Percentiles rank a stretch among this genome's conserved stretches.
Conservation (phyloP, 352 stramenopile genomes). For the Phytophthora sansomeana region DNA sequence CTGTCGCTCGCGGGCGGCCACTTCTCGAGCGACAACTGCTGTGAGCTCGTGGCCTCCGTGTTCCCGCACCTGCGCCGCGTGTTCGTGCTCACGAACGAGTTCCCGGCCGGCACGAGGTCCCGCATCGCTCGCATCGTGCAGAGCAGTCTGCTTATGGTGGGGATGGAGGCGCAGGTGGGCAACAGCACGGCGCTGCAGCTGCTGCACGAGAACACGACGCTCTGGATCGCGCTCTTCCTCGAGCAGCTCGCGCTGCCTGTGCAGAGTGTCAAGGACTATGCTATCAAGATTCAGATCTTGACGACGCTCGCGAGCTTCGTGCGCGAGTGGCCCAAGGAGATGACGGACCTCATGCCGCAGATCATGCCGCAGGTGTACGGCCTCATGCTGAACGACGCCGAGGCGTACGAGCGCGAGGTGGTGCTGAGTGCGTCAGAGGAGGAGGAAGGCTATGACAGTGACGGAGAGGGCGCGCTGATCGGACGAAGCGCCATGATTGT, state of each 20-base stretch:
- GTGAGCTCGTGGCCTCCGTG: constrained; percentile 74
- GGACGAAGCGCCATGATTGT: constrained; percentile 74
- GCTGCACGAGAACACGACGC: constrained; percentile 68
- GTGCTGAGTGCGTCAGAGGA: constrained; percentile 59
- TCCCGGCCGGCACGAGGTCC: constrained; percentile 57
- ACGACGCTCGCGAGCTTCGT: constrained; percentile 80
- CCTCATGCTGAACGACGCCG: constrained; percentile 52
- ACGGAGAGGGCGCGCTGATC: constrained; percentile 73
- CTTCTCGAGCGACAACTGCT: constrained; percentile 85
- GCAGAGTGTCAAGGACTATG: constrained; percentile 61
- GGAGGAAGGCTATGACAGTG: constrained; percentile 82
- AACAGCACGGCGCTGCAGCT: constrained; percentile 63
- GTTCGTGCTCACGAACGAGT: constrained; percentile 56
- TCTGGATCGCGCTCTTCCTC: constrained; percentile 80
- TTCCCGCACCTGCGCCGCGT: constrained; percentile 80
- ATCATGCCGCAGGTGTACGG: constrained; percentile 78
- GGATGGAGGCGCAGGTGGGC: constrained; percentile 85
- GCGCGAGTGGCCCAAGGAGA: constrained; percentile 85
- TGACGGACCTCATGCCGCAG: constrained; percentile 72
- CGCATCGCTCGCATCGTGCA: constrained; percentile 80
- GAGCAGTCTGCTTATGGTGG: constrained; percentile 80
- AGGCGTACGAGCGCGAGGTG: constrained; percentile 64
- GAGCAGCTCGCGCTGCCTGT: constrained; percentile 54
- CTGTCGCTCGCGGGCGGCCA: constrained; percentile 73
- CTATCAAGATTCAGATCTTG: constrained; percentile 83